Evolutionary conservation across 306 rosid species (phyloP).

Genomic region (Arachis stenosperma): DNA sequence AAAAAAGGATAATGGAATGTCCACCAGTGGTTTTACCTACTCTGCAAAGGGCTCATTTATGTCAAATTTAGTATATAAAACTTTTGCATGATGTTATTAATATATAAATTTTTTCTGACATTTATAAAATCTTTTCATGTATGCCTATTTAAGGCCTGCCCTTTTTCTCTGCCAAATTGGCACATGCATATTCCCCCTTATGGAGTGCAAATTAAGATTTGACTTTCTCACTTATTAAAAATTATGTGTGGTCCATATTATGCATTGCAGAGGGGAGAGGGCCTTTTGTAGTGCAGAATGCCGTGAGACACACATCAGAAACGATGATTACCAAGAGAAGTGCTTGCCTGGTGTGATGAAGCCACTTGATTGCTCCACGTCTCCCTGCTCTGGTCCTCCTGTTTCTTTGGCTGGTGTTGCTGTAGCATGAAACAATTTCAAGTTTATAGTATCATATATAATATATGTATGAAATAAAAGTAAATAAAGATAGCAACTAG

Average conservation of each 20-base stretch:
- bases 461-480: neutral
- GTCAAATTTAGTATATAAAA: too few relatives aligned
- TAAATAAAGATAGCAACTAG: neutral
- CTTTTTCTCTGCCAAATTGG: too few relatives aligned
- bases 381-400: conserved; percentile 59
- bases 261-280: conserved; percentile 63
- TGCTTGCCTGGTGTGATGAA: conserved; percentile 49
- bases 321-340: conserved; percentile 53
- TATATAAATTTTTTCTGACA: too few relatives aligned
- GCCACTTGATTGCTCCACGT: conserved; percentile 48
- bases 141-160: too few relatives aligned
- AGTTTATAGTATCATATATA: neutral
- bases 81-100: too few relatives aligned
- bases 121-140: too few relatives aligned
- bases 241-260: neutral
- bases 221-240: conserved; percentile 15
- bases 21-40: conserved; percentile 5
- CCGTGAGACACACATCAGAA: conserved; percentile 61
- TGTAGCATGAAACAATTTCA: conserved; percentile 48
- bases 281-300: conserved; percentile 76
- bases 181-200: neutral
- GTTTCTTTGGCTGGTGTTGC: conserved; percentile 52
- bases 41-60: too few relatives aligned
- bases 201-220: neutral
- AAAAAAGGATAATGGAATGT: neutral